A percentile compares a stretch with the other conserved stretches of the same genome.
phyloP scores from a whole-genome alignment of 2,329 filamentous ascomycete species.

The Stenocarpella maydis region DNA sequence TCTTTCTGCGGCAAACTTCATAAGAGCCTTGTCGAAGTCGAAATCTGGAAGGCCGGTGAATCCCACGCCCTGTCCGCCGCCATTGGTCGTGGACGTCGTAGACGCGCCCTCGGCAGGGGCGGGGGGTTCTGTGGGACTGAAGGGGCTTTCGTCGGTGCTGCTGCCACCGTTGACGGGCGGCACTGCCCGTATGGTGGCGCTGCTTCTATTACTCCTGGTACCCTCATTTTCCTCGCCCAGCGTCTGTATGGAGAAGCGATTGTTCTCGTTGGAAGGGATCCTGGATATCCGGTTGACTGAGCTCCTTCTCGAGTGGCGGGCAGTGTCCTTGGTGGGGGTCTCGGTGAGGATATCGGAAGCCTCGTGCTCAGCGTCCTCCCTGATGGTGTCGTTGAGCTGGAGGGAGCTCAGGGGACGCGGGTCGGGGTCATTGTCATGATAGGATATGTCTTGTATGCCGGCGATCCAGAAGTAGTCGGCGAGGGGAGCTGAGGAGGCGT shows the following conservation, averaged over 20 bases:
- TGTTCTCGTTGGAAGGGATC: slow-evolving; percentile 52
- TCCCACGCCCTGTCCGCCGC: slow-evolving; percentile 43
- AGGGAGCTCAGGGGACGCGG: slow-evolving; percentile 47
- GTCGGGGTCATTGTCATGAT: slow-evolving; percentile 58
- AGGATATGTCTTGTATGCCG: slow-evolving; percentile 72
- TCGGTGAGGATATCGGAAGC: slow-evolving; percentile 46
- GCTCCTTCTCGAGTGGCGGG: slow-evolving; percentile 68
- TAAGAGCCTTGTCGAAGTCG: slow-evolving; percentile 91
- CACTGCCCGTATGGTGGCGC: slow-evolving; percentile 66
- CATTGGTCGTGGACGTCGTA: slow-evolving; percentile 27
- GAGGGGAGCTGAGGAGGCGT: slow-evolving; percentile 69
- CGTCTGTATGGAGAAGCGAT: slow-evolving; percentile 61
- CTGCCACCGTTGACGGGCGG: slow-evolving; percentile 38
- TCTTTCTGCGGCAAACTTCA: slow-evolving; percentile 95
- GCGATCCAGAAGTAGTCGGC: slow-evolving; percentile 82
- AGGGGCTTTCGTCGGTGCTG: slow-evolving; percentile 40
- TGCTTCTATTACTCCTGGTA: slow-evolving; percentile 71
- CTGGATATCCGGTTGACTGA: slow-evolving; percentile 68
- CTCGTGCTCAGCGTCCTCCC: slow-evolving; percentile 68
- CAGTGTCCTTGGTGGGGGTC: slow-evolving; percentile 46
- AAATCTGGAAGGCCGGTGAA: slow-evolving; percentile 66
- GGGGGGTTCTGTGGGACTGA: slow-evolving; percentile 23
- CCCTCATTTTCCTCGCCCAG: slow-evolving; percentile 64
- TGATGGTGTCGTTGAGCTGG: slow-evolving; percentile 66
- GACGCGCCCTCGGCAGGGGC: background rate